These are phyloP conservation scores for Tetrahymena elliotti DNA, from an alignment of 73 alveolate genomes.

Conservation along the genomic window DNA sequence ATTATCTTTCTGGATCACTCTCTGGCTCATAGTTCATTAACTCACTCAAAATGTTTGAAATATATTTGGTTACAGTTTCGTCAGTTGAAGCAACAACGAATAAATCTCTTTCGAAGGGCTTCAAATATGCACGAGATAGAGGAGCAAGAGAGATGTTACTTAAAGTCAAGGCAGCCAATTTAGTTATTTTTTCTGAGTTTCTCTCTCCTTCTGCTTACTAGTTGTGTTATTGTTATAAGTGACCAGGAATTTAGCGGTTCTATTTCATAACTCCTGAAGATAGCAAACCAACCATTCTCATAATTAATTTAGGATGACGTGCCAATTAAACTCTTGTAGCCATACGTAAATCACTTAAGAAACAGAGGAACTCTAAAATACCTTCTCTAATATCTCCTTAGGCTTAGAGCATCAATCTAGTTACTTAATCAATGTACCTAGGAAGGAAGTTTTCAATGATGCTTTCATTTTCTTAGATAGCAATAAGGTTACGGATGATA, in stretches of 20 bases:
- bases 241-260: background rate
- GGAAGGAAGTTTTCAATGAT: conserved; percentile 1
- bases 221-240: background rate
- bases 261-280: conserved; percentile 10
- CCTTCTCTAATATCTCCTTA: conserved; percentile 35
- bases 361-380: conserved; percentile 27
- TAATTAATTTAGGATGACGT: conserved; percentile 27
- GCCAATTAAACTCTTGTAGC: conserved; percentile 34
- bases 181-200: conserved; percentile 25
- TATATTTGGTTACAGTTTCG: conserved; percentile 34
- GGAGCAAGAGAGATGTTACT: conserved; percentile 33
- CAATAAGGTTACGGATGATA: conserved; percentile 15
- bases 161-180: conserved; percentile 35
- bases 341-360: conserved; percentile 33
- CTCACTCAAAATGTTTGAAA: conserved; percentile 31
- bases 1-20: background rate
- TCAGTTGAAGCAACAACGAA: conserved; percentile 38
- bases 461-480: conserved; percentile 27
- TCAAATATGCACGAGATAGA: conserved; percentile 12
- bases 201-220: background rate
- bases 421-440: conserved; percentile 24
- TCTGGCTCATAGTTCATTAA: background rate
- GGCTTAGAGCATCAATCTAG: conserved; percentile 8
- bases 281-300: conserved; percentile 18
- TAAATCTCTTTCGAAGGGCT: conserved; percentile 30